phyloP scores from a whole-genome alignment of 2,329 filamentous ascomycete genomes.

The Alternaria longipes region DNA sequence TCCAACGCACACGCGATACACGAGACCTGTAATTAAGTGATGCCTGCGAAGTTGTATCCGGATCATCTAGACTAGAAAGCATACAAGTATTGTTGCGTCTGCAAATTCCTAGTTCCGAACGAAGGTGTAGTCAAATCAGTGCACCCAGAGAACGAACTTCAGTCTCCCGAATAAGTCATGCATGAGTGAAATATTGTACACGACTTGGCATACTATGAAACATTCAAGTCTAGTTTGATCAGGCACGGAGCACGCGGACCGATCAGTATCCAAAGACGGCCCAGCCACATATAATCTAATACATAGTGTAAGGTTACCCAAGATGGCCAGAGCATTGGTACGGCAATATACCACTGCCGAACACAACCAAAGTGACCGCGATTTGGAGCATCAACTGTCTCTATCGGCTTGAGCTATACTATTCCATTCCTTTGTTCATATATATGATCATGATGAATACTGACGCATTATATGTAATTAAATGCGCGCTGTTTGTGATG shows the following conservation, averaged over 20 bases:
- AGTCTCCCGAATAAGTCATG: neutral
- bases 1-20: neutral
- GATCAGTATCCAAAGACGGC: neutral
- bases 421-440: neutral
- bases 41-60: neutral
- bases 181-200: neutral
- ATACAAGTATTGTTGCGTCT: neutral
- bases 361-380: neutral
- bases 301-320: neutral
- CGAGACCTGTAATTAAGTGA: neutral
- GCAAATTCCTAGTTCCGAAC: neutral
- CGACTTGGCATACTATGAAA: constrained; percentile 16
- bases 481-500: neutral
- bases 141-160: neutral
- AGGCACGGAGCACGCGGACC: constrained; percentile 12
- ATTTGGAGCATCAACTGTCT: neutral
- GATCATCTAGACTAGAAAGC: neutral
- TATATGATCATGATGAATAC: neutral
- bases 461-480: neutral
- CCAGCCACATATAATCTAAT: constrained; percentile 1
- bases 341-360: neutral
- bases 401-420: neutral
- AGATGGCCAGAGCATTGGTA: neutral
- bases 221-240: constrained; percentile 1
- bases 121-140: neutral